Percentiles rank a stretch among this genome's conserved stretches.
These are phyloP conservation scores for Cyclostephanos invisitatus DNA, from an alignment of 108 stramenopile genomes.

Conservation along the genomic window DNA sequence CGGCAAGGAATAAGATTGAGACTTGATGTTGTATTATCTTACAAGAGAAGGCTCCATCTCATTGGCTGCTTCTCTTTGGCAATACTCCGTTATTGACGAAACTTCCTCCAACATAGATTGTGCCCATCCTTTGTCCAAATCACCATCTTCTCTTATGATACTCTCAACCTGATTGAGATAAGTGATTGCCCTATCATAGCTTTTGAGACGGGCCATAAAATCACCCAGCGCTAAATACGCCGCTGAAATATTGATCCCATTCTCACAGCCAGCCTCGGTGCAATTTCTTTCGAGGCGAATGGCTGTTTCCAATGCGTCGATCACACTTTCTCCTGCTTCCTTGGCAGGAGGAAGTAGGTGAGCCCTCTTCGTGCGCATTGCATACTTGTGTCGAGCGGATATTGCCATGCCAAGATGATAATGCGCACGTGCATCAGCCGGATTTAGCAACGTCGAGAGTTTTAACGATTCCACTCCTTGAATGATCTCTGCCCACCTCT, in stretches of 20 bases:
- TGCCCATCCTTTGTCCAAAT: slow-evolving; percentile 36
- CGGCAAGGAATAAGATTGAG: too few species aligned
- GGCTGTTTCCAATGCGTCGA: slow-evolving; percentile 36
- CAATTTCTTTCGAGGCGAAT: slow-evolving; percentile 34
- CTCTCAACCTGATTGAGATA: slow-evolving; percentile 33
- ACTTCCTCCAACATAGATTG: slow-evolving; percentile 34
- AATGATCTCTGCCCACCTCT: slow-evolving; percentile 42
- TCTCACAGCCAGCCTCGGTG: slow-evolving; percentile 32
- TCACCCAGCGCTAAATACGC: slow-evolving; percentile 39
- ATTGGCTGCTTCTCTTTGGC: slow-evolving; percentile 25
- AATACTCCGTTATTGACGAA: slow-evolving; percentile 24
- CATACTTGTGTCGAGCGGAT: slow-evolving; percentile 45
- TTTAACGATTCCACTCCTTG: slow-evolving; percentile 33
- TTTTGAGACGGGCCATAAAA: slow-evolving; percentile 45
- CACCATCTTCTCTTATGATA: slow-evolving; percentile 15
- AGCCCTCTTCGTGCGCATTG: slow-evolving; percentile 39
- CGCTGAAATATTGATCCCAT: slow-evolving; percentile 42
- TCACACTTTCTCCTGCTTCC: slow-evolving; percentile 29
- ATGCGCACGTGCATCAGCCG: slow-evolving; percentile 44
- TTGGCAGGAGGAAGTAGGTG: slow-evolving; percentile 46
- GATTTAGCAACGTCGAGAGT: slow-evolving; percentile 30
- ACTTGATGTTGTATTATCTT: not conserved
- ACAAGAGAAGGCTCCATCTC: slow-evolving; percentile 8
- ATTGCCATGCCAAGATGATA: slow-evolving; percentile 46
- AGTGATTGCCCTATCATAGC: slow-evolving; percentile 27